Conservation (phyloP, 108 stramenopile species). For the Skeletonema menzelii region DNA sequence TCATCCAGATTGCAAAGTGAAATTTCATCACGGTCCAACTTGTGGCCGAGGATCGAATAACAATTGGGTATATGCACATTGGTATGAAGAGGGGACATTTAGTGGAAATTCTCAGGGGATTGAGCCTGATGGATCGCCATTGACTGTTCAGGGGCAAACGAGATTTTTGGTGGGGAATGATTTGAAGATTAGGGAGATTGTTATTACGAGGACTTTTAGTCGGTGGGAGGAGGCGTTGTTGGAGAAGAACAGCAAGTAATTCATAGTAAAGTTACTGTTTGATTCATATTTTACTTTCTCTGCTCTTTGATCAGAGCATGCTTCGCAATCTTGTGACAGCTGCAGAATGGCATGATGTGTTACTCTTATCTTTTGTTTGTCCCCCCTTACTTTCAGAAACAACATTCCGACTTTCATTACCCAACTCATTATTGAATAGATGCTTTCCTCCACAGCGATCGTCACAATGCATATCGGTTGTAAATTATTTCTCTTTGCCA, state of each 20-base stretch:
- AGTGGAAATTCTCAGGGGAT: conserved; percentile 50
- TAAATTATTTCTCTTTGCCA: neutral
- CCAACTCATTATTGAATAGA: neutral
- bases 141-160: conserved; percentile 69
- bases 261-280: neutral
- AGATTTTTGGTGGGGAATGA: conserved; percentile 55
- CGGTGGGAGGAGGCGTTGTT: conserved; percentile 53
- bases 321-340: neutral
- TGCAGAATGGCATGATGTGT: neutral
- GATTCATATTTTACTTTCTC: neutral
- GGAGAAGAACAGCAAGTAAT: neutral
- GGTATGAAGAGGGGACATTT: conserved; percentile 71
- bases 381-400: too few species aligned
- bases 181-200: conserved; percentile 54
- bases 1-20: conserved; percentile 58
- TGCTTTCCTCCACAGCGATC: neutral
- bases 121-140: conserved; percentile 31
- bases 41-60: conserved; percentile 25
- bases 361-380: too few species aligned
- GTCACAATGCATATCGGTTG: neutral
- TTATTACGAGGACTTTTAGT: conserved; percentile 63
- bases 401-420: neutral
- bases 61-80: conserved; percentile 66
- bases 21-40: conserved; percentile 58
- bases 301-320: neutral